Evolutionary conservation across 2,329 filamentous ascomycete species (phyloP), one percentile per base, ranked within the genome.

Genomic region (Dothistroma pini): DNA sequence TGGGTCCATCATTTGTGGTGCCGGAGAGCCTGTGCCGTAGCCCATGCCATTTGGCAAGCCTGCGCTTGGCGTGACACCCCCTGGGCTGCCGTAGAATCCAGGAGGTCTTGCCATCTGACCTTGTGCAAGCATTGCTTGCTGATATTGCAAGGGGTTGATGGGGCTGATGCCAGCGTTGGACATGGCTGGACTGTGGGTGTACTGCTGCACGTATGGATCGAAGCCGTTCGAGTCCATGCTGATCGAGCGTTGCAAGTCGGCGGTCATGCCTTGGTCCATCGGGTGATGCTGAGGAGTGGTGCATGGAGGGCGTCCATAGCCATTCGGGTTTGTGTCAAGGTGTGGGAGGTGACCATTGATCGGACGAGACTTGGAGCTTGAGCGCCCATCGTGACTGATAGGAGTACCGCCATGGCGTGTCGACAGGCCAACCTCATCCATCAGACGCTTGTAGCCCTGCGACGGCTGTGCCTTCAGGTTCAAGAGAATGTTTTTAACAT

Each of bases 351-450:
- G 71, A 29, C 71, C 72, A 54, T 75, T 76, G 19, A 63, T 57
- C 16, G 65, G 66, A 9, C 73, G 62, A 2, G 70, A 66, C 67
- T 73, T 73, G 1, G 74, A 75, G 19, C 62, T 71, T 4, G 75
- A 75, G 22, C 75, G 68, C 11, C 68, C 67, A 41, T 75, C 73
- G n/a, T 71, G 68, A 59, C 69, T 73, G 31, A 70, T 68, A 2
- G 72, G 69, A 44, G 77, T 75, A 38, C 74, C 72, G 56, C 78
- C 77, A 47, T 65, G 63, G 48, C 80, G 78, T 19, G 80, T 81
- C 1, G 93, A 96, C 41, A 99, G 79, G 62, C 93, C 93, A 68
- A 99, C 95, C 75, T 99, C 95, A 71, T 99, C 95, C 95, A 99
- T 99, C 62, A 99, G 80, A 57, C 95, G 89, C 83, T 97, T 99